phyloP scores from a whole-genome alignment of 306 rosid species.

The Geum urbanum region DNA sequence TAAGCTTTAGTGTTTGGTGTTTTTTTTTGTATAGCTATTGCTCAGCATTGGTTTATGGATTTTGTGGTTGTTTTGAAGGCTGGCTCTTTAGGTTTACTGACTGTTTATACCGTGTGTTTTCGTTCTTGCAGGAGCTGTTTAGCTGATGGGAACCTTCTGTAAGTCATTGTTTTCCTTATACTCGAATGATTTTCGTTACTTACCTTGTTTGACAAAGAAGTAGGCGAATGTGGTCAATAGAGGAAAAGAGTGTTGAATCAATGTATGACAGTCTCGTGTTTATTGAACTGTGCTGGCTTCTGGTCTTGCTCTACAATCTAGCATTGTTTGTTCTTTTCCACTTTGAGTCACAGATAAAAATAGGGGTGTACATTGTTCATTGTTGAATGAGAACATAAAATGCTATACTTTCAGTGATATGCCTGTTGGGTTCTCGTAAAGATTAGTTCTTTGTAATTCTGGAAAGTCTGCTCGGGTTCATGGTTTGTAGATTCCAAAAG shows the following conservation, averaged over 20 bases:
- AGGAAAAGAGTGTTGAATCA: background rate
- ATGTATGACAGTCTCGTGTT: background rate
- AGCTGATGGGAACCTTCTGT: conserved; percentile 87
- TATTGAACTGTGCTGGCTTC: background rate
- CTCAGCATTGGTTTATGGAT: too few species aligned
- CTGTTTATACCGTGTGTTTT: conserved; percentile 17
- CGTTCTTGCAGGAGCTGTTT: conserved; percentile 66
- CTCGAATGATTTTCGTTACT: background rate
- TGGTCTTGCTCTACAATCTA: background rate
- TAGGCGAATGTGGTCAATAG: too few species aligned
- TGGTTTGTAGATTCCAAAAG: background rate
- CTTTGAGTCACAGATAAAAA: background rate
- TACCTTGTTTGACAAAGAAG: background rate
- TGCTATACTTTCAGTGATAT: background rate
- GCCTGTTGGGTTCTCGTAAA: background rate
- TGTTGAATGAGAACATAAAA: background rate
- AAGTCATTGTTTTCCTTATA: conserved; percentile 35
- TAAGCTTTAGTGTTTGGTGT: background rate
- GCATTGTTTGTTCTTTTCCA: background rate
- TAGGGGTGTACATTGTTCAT: too few species aligned
- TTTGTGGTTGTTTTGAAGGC: background rate
- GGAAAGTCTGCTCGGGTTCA: background rate
- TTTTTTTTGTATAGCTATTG: background rate
- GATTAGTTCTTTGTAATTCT: background rate
- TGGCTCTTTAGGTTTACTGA: conserved; percentile 27